Conservation (phyloP, 2,329 filamentous ascomycete species). For the Didymella pinodella region DNA sequence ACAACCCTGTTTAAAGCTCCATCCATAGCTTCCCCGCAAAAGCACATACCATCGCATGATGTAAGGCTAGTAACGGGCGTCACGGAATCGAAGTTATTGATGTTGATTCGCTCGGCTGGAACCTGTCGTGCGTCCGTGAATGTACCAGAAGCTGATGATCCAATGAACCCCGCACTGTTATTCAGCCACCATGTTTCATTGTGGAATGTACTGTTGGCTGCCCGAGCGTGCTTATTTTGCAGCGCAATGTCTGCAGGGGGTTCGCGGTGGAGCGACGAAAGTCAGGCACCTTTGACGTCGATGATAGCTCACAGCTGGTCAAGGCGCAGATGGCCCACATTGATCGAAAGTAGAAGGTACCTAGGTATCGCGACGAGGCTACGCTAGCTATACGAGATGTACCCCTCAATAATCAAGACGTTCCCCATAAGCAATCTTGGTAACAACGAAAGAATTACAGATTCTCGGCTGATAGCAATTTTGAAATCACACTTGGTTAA, state of each 20-base stretch:
- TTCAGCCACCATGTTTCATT: slow-evolving; percentile 11
- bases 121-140: slow-evolving; percentile 15
- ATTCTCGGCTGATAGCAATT: not conserved
- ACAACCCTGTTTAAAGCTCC: slow-evolving; percentile 16
- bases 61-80: slow-evolving; percentile 21
- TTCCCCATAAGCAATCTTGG: not conserved
- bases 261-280: slow-evolving; percentile 1
- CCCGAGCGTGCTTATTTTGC: not conserved
- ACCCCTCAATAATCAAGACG: slow-evolving; percentile 19
- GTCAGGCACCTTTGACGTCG: slow-evolving; percentile 10
- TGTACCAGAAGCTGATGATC: slow-evolving; percentile 11
- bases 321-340: slow-evolving; percentile 1
- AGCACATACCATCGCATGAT: slow-evolving; percentile 24
- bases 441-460: not conserved
- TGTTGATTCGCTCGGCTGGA: slow-evolving; percentile 18
- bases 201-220: not conserved
- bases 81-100: not conserved
- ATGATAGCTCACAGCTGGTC: slow-evolving; percentile 11
- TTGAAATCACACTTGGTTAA: not conserved
- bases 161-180: slow-evolving; percentile 21
- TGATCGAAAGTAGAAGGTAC: slow-evolving; percentile 1
- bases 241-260: not conserved
- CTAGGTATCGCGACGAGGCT: slow-evolving; percentile 3
- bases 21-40: slow-evolving; percentile 21
- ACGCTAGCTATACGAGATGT: slow-evolving; percentile 6